Evolutionary conservation across 257 asterid genomes (phyloP), one percentile per base, ranked within the genome.

Genomic region (Gentiana dahurica): DNA sequence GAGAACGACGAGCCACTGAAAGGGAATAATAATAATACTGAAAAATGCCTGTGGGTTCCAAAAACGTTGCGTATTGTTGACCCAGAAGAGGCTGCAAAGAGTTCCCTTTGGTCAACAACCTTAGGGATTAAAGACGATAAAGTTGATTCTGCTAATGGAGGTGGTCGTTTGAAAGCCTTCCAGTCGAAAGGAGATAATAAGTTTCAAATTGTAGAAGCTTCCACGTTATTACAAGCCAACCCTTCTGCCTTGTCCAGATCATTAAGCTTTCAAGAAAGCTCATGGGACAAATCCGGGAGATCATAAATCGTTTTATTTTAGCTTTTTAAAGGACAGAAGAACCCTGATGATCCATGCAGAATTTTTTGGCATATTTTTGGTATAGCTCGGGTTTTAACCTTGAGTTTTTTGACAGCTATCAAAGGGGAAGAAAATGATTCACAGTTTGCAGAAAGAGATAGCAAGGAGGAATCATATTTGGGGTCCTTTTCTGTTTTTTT

Each of bases 181-280:
- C 79, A 69, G 35, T 55, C 82, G 0, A 79, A 79, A 71, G 73
- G 54, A 3, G 81, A 67, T 24, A 80, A 70, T 37, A 83, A 70
- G 73, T 36, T 57, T 4, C 73, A 50, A 50, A 77, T 65, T 65
- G 63, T 70, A 32, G 87, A 73, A 68, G 54, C 79, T 49, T 76
- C 82, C 2, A 52, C 82, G 0, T 82, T 89, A 11, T 72, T 85
- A 48, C 89, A 78, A 66, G 95, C 94, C 57, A 86, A 85, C 66
- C 94, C 95, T 9, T 94, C 95, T 3, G 95, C 95, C 10, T 41
- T 83, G 55, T 83, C 95, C 7, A 75, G 95, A 71, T 84, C 93
- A 5, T 41, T 79, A 50, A 78, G 67, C 74, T 89, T 89, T 74
- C 89, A 70, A 1, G 94, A 89, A 80, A 77, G 67, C 65, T 73